These are phyloP conservation scores for Carex pumila DNA, from an alignment of 176 grass and related monocot genomes.

Conservation along the genomic window DNA sequence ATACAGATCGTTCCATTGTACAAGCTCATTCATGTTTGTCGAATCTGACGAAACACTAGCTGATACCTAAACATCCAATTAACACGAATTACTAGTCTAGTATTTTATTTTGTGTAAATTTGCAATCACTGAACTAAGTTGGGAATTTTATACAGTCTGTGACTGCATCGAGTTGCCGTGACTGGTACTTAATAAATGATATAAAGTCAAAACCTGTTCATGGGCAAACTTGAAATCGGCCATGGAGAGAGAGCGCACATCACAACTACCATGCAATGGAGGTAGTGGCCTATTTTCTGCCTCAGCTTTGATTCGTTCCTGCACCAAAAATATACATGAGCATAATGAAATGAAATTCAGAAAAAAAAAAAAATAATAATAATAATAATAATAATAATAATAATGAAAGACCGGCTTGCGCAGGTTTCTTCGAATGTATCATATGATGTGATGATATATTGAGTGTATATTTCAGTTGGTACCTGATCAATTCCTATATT, in stretches of 20 bases:
- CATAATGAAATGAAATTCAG: background rate
- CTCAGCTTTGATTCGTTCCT: slow-evolving; percentile 64
- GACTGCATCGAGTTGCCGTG: background rate
- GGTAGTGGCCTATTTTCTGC: slow-evolving; percentile 54
- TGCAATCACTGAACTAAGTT: background rate
- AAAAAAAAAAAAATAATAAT: background rate
- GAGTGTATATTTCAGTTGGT: background rate
- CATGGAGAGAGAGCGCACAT: slow-evolving; percentile 56
- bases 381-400: background rate
- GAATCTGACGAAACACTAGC: slow-evolving; percentile 94
- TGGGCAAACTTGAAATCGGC: slow-evolving; percentile 79
- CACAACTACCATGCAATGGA: slow-evolving; percentile 40
- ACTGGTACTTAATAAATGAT: background rate
- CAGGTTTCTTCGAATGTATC: background rate
- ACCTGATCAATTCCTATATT: background rate
- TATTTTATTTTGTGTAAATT: background rate
- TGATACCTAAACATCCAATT: slow-evolving; percentile 55
- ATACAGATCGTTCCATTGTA: slow-evolving; percentile 87
- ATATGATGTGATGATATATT: background rate
- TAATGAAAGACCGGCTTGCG: background rate
- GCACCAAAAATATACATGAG: slow-evolving; percentile 10
- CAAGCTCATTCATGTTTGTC: slow-evolving; percentile 78
- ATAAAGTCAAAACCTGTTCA: slow-evolving; percentile 54
- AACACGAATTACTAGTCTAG: background rate
- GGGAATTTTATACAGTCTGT: background rate